Base-by-base conservation (phyloP, 345 rosid genomes). In the Arabidopsis suecica region DNA sequence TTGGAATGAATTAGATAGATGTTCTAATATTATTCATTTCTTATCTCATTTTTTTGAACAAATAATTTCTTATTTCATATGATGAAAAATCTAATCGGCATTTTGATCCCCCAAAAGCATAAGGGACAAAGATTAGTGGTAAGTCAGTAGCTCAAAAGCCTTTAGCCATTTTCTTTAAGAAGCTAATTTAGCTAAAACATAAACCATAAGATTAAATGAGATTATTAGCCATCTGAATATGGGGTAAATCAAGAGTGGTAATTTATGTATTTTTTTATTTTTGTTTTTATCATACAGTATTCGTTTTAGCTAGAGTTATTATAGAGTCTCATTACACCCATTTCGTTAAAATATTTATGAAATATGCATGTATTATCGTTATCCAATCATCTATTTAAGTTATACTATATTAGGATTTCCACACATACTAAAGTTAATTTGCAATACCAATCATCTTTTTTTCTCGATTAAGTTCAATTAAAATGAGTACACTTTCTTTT, bases 21-120 rank as follows among this genome's bases (percentile, higher is more conserved):
- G 41, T 55, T 68, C 53, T 44, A 18, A 41, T 54, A 41, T 9
- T 40, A 68, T 41, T 34, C 36, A 28, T 54, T 18, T 12, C 59
- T 28, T 54, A 54, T 25, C 2, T 54, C 16, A 32, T 25, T 20
- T 20, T 20, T 20, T 20, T 20, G 22, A 20, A 20, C 22, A 20
- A 20, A 20, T 20, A 20, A 20, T 16, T 16, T 12, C 58, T 25
- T 54, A 53, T 25, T 2, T 53, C 16, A 32, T 25, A 8, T 53
- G 16, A 28, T 54, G 4, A 28, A 20, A 20, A 20, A 20, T 20
- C 1, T 20, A 20, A 20, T 20, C 1, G 22, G 4, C 9, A 54
- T 12, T 23, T 54, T 54, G 16, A 20, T 20, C 22, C 2, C 57
- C 33, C 57, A 4, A 48, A 48, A 48, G 22, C 7, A 25, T 4